Conservation (phyloP, 768 basidiomycete species). For the Strobilomyces dryophilus region DNA sequence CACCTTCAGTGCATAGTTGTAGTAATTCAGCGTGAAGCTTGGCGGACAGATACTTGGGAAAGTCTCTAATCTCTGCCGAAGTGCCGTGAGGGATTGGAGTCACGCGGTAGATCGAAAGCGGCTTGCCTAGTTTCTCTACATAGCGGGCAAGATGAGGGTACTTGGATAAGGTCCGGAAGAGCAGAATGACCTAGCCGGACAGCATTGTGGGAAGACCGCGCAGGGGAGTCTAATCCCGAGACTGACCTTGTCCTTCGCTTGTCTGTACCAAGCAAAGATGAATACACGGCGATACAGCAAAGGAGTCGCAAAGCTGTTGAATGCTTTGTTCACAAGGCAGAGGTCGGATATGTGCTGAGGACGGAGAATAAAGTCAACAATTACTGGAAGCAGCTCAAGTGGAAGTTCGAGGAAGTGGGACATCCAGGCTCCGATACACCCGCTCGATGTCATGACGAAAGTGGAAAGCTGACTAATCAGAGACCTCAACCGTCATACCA, state of each 20-base stretch:
- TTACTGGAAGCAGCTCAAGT: slow-evolving; percentile 55
- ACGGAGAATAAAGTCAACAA: slow-evolving; percentile 48
- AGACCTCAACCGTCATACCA: slow-evolving; percentile 15
- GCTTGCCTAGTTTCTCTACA: slow-evolving; percentile 57
- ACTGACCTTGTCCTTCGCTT: slow-evolving; percentile 55
- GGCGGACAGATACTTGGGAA: slow-evolving; percentile 49
- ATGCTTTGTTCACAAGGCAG: slow-evolving; percentile 57
- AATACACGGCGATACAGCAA: slow-evolving; percentile 54
- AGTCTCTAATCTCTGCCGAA: slow-evolving; percentile 63
- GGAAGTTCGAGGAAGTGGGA: slow-evolving; percentile 54
- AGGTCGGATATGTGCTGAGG: slow-evolving; percentile 47
- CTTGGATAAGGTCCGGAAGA: slow-evolving; percentile 59
- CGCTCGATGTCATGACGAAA: background rate
- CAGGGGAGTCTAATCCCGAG: background rate
- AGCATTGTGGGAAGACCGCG: background rate
- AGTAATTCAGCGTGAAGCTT: slow-evolving; percentile 33
- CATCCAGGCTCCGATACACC: slow-evolving; percentile 31
- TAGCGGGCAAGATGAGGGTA: slow-evolving; percentile 53
- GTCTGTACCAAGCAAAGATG: slow-evolving; percentile 70
- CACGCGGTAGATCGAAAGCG: background rate
- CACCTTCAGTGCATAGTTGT: slow-evolving; percentile 42
- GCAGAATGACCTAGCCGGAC: slow-evolving; percentile 45
- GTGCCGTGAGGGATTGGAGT: slow-evolving; percentile 1
- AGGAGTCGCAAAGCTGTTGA: slow-evolving; percentile 47
- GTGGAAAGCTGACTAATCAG: slow-evolving; percentile 26